Evolutionary conservation across 805 yeast genomes (phyloP).

Genomic region (Saccharomycopsis sp.): DNA sequence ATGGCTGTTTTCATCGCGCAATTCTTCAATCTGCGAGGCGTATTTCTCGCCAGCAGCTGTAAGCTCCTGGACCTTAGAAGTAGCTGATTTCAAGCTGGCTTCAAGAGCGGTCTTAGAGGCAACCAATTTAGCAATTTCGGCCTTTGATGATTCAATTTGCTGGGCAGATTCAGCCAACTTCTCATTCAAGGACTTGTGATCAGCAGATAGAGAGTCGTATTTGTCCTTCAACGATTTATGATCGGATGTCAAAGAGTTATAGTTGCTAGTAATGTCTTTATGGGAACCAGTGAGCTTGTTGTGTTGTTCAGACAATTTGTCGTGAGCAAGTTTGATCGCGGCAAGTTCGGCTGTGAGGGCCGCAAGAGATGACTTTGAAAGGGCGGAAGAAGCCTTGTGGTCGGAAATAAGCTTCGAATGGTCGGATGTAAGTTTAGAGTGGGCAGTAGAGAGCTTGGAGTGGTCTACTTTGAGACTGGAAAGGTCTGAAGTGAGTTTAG

Average conservation of each 20-base stretch:
- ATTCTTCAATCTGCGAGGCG: conserved; percentile 2
- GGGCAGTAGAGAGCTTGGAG: neutral
- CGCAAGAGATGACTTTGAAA: conserved; percentile 7
- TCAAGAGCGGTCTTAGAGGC: neutral
- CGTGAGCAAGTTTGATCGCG: conserved; percentile 17
- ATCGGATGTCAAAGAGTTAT: neutral
- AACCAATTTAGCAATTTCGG: neutral
- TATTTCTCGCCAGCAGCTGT: neutral
- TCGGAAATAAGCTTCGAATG: neutral
- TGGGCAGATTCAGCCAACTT: neutral
- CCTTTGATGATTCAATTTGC: neutral
- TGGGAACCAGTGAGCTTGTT: conserved; percentile 26
- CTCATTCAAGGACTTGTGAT: neutral
- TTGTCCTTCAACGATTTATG: neutral
- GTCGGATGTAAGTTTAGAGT: neutral
- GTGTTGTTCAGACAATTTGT: conserved; percentile 28
- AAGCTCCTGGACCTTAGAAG: neutral
- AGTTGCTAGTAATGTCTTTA: conserved; percentile 27
- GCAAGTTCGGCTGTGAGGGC: conserved; percentile 17
- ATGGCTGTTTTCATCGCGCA: conserved; percentile 22
- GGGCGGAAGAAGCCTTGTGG: conserved; percentile 6
- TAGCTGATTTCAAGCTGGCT: neutral
- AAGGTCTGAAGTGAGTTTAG: neutral
- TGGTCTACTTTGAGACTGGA: neutral
- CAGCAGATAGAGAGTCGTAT: neutral